Base-by-base conservation (phyloP, 108 stramenopile species). In the Cyclotella sp. region DNA sequence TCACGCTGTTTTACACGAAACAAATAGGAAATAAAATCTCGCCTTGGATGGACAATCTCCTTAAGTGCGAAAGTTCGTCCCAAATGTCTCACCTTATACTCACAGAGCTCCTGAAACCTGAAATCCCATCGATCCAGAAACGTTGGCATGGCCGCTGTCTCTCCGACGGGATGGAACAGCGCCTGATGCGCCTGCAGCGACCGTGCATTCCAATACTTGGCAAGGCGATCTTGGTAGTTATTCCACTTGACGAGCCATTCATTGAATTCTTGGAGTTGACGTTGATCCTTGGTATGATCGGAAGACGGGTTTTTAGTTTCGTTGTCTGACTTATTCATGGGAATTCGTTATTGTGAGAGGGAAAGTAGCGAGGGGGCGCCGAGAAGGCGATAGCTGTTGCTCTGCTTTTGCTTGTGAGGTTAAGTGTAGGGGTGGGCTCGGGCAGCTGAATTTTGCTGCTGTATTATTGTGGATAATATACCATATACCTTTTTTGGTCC, bases 231-330 rank as follows among this genome's bases (percentile, higher is more conserved):
- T 41, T 73, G 72, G 22, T 73, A 73, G 30, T 53, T 51, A 39
- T 59, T 73, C 60, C 61, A 73, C 10, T 61, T 60, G 49, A 19
- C n/a, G 61, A 73, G 47, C 72, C 72, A 73, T 52, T 73, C 53
- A 41, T 73, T 73, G 40, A 73, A 73, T 63, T 73, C 72, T 47
- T 28, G 19, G 44, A 73, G 72, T 19, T 73, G 72, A 9, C 70
- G 70, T 59, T 71, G 57, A 39, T 61, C 30, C 34, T 34, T 6
- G 4, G 34, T 5, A 34, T 6, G 34, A 34, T 34, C 34, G 4
- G 34, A 34, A 34, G 34, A 5, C 34, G 6, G 6, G 4, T 34
- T 2, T 34, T 34, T 34, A 6, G 34, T 5, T 34, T 6, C 34
- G 34, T 34, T 34, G 2, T 34, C 34, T 34, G 34, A 34, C 34